Evolutionary conservation across 164 flowering plant genomes (phyloP), one percentile per base, ranked within the genome.

Genomic region (Chimonanthus praecox): DNA sequence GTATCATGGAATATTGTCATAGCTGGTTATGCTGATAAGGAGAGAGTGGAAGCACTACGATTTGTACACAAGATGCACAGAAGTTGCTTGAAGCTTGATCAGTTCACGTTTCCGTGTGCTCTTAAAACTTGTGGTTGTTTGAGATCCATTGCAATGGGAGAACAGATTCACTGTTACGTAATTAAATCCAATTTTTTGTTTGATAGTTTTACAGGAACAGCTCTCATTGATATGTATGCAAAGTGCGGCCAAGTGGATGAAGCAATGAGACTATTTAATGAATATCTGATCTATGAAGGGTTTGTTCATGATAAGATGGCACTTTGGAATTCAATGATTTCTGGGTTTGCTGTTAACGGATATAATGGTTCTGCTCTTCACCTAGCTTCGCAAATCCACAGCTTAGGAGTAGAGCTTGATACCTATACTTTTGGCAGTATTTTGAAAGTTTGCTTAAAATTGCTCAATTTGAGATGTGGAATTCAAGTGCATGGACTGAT

Each of bases 1-100:
- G 72, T 80, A 58, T 73, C 83, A 18, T 80, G 83, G 83, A 80
- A 80, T 72, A 80, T 74, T 43, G 63, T 80, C 9, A 80, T 80
- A 69, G 71, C 75, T 3, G 83, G 83, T 20, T 75, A 74, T 21
- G 68, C 75, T 4, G 4, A 10, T 20, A 51, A 46, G 43, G 80
- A 75, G 21, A 70, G 51, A 43, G 10, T 64, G 33, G 15, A 45
- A 61, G 70, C 79, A 51, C 47, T 78, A 44, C 70, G 75, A 72
- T 78, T 75, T 61, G 66, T 72, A 15, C 16, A 9, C 8, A 64
- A 9, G 48, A 80, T 80, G 83, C 83, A 80, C 49, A 69, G 47
- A 51, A n/a, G 66, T 58, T 70, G 69, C 44, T 58, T 78, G 49
- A 70, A 62, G 44, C 69, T 78, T 70, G 83, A 80, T 67, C 74